phyloP scores from a whole-genome alignment of 805 yeast species.

The Spathaspora gorwiae region DNA sequence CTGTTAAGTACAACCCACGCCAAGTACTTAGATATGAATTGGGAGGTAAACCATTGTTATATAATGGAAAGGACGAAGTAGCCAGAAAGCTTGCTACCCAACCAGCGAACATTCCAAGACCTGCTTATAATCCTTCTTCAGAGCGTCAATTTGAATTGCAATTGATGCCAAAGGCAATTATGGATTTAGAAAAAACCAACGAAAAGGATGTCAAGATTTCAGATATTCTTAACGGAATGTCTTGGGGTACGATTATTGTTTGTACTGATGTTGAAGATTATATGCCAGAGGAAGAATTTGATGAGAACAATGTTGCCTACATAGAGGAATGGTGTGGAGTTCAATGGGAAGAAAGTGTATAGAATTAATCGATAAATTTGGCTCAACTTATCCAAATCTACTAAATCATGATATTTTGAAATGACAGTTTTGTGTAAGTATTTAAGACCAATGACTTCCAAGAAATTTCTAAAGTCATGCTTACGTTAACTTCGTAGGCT shows the following conservation, averaged over 20 bases:
- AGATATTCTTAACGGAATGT: constrained; percentile 74
- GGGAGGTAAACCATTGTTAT: constrained; percentile 73
- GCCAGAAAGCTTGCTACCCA: constrained; percentile 29
- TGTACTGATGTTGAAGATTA: constrained; percentile 71
- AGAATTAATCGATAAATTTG: not conserved
- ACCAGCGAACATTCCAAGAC: constrained; percentile 45
- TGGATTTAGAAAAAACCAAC: constrained; percentile 59
- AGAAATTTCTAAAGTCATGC: too few relatives aligned
- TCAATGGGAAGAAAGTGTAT: constrained; percentile 66
- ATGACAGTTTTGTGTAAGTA: too few relatives aligned
- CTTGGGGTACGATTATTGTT: constrained; percentile 92
- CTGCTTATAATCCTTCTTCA: constrained; percentile 58
- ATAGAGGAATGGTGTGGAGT: constrained; percentile 78
- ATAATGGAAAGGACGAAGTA: constrained; percentile 56
- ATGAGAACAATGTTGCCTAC: constrained; percentile 69
- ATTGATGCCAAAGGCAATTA: constrained; percentile 88
- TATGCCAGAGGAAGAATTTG: constrained; percentile 45
- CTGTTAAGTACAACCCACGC: constrained; percentile 74
- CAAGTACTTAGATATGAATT: constrained; percentile 85
- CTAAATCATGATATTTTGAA: too few relatives aligned
- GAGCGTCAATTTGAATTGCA: constrained; percentile 75
- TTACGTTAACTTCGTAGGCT: too few relatives aligned
- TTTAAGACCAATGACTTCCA: too few relatives aligned
- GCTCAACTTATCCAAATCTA: too few relatives aligned
- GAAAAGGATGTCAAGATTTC: constrained; percentile 15